Evolutionary conservation across 352 stramenopile genomes (phyloP).

Genomic region (Phytophthora megakarya): DNA sequence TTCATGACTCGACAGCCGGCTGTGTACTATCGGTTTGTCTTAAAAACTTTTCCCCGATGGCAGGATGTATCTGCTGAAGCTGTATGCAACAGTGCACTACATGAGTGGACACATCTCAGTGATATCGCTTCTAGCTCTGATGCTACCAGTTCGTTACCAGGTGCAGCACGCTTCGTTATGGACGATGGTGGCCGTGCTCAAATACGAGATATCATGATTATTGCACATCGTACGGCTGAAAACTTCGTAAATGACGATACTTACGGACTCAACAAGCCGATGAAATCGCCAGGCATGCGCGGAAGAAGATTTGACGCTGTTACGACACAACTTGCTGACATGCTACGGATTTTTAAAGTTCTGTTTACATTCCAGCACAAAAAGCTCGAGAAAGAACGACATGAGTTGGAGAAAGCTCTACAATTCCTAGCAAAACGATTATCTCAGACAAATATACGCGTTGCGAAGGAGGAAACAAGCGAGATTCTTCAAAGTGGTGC

Average conservation of each 20-base stretch:
- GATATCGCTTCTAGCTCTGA: conserved; percentile 5
- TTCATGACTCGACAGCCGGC: conserved; percentile 44
- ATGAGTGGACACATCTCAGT: conserved; percentile 25
- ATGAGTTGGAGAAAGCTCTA: conserved; percentile 19
- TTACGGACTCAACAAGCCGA: neutral
- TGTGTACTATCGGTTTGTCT: conserved; percentile 50
- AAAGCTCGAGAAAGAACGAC: conserved; percentile 33
- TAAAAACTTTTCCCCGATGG: conserved; percentile 50
- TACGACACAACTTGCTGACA: conserved; percentile 51
- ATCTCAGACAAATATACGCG: conserved; percentile 31
- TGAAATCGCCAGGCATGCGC: conserved; percentile 12
- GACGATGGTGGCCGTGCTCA: conserved; percentile 9
- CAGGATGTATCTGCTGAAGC: conserved; percentile 41
- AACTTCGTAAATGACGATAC: neutral
- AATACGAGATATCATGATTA: conserved; percentile 31
- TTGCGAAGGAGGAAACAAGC: conserved; percentile 45
- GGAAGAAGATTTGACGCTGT: conserved; percentile 32
- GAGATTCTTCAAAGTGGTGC: conserved; percentile 43
- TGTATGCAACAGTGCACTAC: conserved; percentile 39
- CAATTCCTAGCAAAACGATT: conserved; percentile 35
- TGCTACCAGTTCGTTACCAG: neutral
- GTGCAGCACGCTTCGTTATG: neutral
- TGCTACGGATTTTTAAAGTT: conserved; percentile 47
- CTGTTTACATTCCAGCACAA: conserved; percentile 50
- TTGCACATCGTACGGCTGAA: conserved; percentile 24